Percentiles rank a stretch among this genome's conserved stretches.
phyloP scores from a whole-genome alignment of 805 yeast genomes.

The Starmera quercuum region DNA sequence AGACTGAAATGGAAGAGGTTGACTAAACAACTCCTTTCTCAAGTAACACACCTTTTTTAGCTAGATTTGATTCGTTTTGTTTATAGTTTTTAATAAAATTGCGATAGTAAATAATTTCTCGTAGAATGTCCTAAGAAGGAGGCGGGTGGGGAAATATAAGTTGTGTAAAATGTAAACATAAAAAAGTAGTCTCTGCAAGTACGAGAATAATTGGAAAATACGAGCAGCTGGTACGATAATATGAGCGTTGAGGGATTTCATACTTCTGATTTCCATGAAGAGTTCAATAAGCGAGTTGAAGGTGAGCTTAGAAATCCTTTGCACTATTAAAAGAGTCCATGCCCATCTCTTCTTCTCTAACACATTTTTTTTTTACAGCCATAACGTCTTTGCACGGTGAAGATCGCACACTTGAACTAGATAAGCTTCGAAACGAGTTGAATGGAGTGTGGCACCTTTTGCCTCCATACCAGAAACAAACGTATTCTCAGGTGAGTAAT shows the following conservation, averaged over 20 bases:
- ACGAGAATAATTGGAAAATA: too few species aligned
- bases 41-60: too few species aligned
- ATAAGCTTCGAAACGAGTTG: conserved; percentile 7
- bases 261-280: conserved; percentile 7
- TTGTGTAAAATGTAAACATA: too few species aligned
- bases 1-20: conserved; percentile 97
- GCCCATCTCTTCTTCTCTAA: background rate
- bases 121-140: too few species aligned
- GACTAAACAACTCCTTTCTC: too few species aligned
- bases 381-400: background rate
- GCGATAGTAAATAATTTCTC: too few species aligned
- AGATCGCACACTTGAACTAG: background rate
- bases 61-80: too few species aligned
- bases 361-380: background rate
- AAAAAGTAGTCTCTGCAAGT: too few species aligned
- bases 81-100: too few species aligned
- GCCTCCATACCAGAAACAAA: conserved; percentile 14
- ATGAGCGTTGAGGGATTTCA: too few species aligned
- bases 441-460: conserved; percentile 11
- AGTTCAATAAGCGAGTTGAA: conserved; percentile 3
- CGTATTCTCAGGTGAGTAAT: conserved; percentile 9
- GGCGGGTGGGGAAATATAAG: too few species aligned
- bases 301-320: conserved; percentile 1
- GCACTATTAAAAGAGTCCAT: background rate
- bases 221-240: too few species aligned